These are phyloP conservation scores for Celoporthe dispersa DNA, from an alignment of 2,329 filamentous ascomycete species.

Conservation along the genomic window DNA sequence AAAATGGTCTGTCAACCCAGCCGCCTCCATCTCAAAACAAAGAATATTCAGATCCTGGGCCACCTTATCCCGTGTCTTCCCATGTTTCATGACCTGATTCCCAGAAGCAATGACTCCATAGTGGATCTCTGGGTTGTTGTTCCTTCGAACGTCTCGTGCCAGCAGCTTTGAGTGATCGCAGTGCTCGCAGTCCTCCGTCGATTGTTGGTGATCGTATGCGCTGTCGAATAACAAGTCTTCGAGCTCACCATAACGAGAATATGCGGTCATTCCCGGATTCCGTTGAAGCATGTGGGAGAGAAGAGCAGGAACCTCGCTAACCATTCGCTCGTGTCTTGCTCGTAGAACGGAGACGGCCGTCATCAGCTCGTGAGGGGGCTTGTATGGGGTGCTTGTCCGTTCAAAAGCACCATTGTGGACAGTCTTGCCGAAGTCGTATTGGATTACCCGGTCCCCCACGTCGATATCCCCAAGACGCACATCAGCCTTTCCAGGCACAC, in stretches of 20 bases:
- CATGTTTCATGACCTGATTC: constrained; percentile 14
- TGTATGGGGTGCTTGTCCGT: constrained; percentile 11
- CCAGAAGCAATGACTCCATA: constrained; percentile 12
- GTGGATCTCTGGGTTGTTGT: constrained; percentile 5
- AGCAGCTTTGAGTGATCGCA: neutral
- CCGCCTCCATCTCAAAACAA: constrained; percentile 37
- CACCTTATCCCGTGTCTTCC: neutral
- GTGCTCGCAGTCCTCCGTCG: neutral
- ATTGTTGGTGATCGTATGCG: constrained; percentile 2
- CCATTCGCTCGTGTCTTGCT: constrained; percentile 1
- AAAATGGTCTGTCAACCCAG: constrained; percentile 37
- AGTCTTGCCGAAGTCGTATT: constrained; percentile 37
- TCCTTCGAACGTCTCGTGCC: neutral
- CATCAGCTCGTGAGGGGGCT: constrained; percentile 5
- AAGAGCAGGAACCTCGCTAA: neutral
- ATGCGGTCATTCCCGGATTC: neutral
- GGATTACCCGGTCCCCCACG: constrained; percentile 38
- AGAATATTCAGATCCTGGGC: neutral
- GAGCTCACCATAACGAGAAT: neutral
- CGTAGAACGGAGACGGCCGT: constrained; percentile 4
- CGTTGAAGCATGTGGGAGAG: constrained; percentile 6
- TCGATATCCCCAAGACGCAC: constrained; percentile 41
- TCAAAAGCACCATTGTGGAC: neutral
- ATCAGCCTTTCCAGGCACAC: constrained; percentile 35
- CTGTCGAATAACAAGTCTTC: constrained; percentile 6